Conservation (phyloP, 169 alveolate species). For the Plasmodium berghei region DNA sequence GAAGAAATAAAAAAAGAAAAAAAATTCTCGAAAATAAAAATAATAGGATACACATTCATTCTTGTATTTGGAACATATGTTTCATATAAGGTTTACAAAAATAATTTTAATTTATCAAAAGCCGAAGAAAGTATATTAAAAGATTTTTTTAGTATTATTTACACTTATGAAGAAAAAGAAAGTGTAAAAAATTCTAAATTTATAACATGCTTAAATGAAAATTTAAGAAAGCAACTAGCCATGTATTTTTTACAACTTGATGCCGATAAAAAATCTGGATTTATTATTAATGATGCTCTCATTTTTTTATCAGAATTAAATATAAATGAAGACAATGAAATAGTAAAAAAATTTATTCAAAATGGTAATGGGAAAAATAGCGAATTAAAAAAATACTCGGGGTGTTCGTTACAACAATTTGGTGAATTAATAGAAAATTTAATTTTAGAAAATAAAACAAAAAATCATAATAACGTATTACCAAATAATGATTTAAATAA, state of each 20-base stretch:
- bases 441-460: constrained; percentile 45
- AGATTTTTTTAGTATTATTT: constrained; percentile 35
- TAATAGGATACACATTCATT: constrained; percentile 13
- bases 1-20: constrained; percentile 19
- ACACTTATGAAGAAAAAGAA: constrained; percentile 57
- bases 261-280: constrained; percentile 62
- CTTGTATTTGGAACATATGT: constrained; percentile 18
- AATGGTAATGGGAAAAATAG: constrained; percentile 50
- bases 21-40: constrained; percentile 30
- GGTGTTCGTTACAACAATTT: constrained; percentile 73
- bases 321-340: constrained; percentile 50
- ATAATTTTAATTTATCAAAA: constrained; percentile 67
- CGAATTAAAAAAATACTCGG: constrained; percentile 53
- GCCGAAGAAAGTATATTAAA: constrained; percentile 66
- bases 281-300: constrained; percentile 59
- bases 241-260: constrained; percentile 75
- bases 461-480: neutral
- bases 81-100: constrained; percentile 49
- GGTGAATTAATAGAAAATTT: constrained; percentile 62
- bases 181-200: constrained; percentile 55
- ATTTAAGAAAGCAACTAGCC: constrained; percentile 51
- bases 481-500: neutral
- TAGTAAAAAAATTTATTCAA: constrained; percentile 68
- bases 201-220: constrained; percentile 59
- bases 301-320: constrained; percentile 49